Percentiles rank a stretch among this genome's conserved stretches.
Conservation (phyloP, 1,284 basidiomycete genomes). For the Cutaneotrichosporon arboriforme region DNA sequence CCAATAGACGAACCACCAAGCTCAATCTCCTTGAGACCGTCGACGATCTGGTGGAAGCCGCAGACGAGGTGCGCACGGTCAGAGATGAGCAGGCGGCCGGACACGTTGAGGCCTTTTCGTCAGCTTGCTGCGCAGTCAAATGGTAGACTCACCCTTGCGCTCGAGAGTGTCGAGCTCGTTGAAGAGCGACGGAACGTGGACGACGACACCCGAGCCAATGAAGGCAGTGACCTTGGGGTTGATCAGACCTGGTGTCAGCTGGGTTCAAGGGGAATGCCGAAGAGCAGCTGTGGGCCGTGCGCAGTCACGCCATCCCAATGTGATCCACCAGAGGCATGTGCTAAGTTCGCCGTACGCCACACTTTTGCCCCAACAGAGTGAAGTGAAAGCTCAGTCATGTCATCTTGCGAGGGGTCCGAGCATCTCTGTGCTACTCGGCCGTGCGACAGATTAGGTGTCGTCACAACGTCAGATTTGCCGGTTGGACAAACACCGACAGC, state of each 20-base stretch:
- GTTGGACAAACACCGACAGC: too few relatives aligned
- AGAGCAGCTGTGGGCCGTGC: not conserved
- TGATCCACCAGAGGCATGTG: not conserved
- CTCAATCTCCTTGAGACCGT: conserved; percentile 96
- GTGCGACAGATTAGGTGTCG: too few relatives aligned
- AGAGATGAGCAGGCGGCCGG: conserved; percentile 80
- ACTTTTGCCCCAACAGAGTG: too few relatives aligned
- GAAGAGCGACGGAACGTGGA: conserved; percentile 94
- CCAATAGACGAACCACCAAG: conserved; percentile 91
- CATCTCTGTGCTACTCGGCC: too few relatives aligned
- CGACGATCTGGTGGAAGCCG: conserved; percentile 99
- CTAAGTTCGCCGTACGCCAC: too few relatives aligned
- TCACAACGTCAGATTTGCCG: too few relatives aligned
- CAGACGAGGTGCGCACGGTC: conserved; percentile 96
- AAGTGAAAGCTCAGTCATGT: too few relatives aligned
- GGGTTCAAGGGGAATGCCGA: not conserved
- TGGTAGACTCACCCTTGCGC: conserved; percentile 62
- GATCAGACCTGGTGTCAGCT: conserved; percentile 64
- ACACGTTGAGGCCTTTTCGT: conserved; percentile 71
- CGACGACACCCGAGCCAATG: conserved; percentile 90
- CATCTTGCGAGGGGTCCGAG: too few relatives aligned
- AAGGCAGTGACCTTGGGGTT: conserved; percentile 81
- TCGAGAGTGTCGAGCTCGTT: conserved; percentile 82
- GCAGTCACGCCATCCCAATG: not conserved
- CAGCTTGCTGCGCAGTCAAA: not conserved